phyloP scores from a whole-genome alignment of 2,329 filamentous ascomycete species.

The Colletotrichum godetiae region DNA sequence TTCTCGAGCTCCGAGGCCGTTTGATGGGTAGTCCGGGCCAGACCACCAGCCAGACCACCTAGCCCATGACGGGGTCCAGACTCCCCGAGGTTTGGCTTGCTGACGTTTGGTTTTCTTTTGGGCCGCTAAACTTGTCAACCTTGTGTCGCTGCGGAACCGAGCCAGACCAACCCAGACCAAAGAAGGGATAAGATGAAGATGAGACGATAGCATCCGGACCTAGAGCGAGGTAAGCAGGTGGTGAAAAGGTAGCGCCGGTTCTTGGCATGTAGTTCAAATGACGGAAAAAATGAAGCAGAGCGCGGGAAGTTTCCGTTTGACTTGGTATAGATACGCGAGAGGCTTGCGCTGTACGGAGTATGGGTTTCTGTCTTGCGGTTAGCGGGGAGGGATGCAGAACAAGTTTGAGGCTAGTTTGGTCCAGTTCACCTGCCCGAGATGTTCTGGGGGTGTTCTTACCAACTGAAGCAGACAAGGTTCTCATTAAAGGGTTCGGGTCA shows the following conservation, averaged over 20 bases:
- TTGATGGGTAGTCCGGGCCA: not conserved
- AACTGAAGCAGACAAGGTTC: not conserved
- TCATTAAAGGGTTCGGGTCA: too few species aligned
- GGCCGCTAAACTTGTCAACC: not conserved
- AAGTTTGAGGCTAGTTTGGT: not conserved
- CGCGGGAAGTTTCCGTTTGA: not conserved
- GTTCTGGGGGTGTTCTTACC: not conserved
- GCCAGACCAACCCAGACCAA: not conserved
- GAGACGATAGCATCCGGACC: too few species aligned
- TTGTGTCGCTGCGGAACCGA: not conserved
- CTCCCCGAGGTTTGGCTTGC: not conserved
- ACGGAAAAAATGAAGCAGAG: not conserved
- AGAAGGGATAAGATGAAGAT: too few species aligned
- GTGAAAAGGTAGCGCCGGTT: not conserved
- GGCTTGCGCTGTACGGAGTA: not conserved
- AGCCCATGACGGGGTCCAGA: not conserved
- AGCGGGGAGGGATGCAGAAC: not conserved
- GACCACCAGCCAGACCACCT: too few species aligned
- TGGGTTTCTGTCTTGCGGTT: not conserved
- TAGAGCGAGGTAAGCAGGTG: not conserved
- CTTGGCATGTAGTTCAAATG: not conserved
- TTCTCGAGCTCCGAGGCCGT: not conserved
- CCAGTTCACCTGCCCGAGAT: too few species aligned
- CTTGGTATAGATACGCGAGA: not conserved
- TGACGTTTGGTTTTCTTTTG: not conserved